Evolutionary conservation across 371 early-diverging fungal genomes (phyloP).

Genomic region (Rhizopus sp.): DNA sequence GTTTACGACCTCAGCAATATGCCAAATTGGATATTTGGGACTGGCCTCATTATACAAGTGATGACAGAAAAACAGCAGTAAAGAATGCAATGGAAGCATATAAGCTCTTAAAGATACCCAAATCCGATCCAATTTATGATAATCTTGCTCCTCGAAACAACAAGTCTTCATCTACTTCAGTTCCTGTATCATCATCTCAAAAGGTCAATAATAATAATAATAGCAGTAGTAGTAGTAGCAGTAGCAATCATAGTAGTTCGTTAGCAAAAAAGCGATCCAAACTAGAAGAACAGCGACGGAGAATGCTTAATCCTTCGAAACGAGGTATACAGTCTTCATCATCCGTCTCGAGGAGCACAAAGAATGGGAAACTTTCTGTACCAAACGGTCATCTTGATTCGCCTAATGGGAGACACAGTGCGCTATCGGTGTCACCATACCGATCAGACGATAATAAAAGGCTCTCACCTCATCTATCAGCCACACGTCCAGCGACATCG

Average conservation of each 20-base stretch:
- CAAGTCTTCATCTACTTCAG: neutral
- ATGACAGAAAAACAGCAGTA: neutral
- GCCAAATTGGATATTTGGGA: constrained; percentile 69
- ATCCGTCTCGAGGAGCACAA: too few relatives aligned
- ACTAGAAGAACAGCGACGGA: constrained; percentile 1
- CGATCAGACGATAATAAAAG: neutral
- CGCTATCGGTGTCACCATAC: neutral
- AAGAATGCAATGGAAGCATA: constrained; percentile 4
- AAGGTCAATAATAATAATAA: neutral
- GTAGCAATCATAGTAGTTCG: too few relatives aligned
- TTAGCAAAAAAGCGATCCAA: neutral
- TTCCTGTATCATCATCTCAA: neutral
- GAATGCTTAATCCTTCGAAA: constrained; percentile 5
- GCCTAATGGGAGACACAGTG: neutral
- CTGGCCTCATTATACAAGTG: constrained; percentile 65
- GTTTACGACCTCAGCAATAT: neutral
- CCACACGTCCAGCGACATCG: neutral
- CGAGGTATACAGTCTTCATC: neutral
- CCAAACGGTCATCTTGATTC: neutral
- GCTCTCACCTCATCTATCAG: neutral
- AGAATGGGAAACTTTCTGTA: neutral
- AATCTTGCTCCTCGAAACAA: neutral
- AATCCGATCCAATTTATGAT: neutral
- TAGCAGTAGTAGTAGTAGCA: too few relatives aligned
- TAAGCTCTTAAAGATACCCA: neutral